phyloP scores from a whole-genome alignment of 345 rosid species.

The Hibiscus trionum region DNA sequence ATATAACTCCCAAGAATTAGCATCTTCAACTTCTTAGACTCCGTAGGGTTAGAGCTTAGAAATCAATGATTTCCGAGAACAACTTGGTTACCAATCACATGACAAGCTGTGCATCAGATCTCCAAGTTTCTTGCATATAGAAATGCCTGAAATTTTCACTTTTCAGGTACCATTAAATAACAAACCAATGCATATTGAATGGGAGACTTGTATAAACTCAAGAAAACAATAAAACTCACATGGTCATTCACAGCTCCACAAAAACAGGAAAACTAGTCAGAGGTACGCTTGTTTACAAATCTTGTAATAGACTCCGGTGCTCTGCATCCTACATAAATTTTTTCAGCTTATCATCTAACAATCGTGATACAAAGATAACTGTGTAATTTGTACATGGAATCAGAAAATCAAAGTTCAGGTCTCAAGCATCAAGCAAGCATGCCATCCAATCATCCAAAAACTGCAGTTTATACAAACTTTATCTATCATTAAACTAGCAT shows the following conservation, averaged over 20 bases:
- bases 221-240: constrained; percentile 1
- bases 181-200: not conserved
- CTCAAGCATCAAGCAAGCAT: not conserved
- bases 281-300: not conserved
- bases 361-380: not conserved
- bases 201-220: not conserved
- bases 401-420: not conserved
- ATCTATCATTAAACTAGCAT: not conserved
- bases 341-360: not conserved
- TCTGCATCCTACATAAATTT: not conserved
- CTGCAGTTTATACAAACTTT: not conserved
- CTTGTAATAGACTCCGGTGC: not conserved
- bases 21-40: not conserved
- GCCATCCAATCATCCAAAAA: not conserved
- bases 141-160: constrained; percentile 3
- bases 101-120: constrained; percentile 6
- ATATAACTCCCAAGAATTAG: not conserved
- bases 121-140: not conserved
- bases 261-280: not conserved
- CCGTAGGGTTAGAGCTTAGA: constrained; percentile 12
- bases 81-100: not conserved
- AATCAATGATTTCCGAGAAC: not conserved
- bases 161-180: not conserved
- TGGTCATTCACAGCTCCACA: not conserved
- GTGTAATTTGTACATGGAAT: not conserved